These are phyloP conservation scores for Beta vulgaris DNA, from an alignment of 148 eudicot species.

Conservation along the genomic window DNA sequence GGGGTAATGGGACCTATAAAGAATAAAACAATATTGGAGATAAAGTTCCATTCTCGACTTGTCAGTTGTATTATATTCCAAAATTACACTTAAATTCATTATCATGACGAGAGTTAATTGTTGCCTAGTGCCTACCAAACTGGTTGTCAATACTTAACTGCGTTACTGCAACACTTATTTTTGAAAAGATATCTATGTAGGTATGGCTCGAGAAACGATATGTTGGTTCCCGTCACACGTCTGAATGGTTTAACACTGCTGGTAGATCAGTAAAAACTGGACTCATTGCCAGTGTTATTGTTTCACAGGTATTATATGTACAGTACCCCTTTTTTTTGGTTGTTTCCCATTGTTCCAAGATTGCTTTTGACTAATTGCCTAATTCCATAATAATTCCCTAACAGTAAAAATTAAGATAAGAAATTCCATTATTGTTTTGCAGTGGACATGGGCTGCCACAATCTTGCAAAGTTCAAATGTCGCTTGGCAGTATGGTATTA, in stretches of 20 bases:
- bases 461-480: constrained; percentile 94
- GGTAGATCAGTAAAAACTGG: constrained; percentile 96
- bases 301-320: constrained; percentile 77
- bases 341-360: no score
- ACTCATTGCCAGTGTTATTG: constrained; percentile 91
- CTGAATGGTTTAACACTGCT: constrained; percentile 98
- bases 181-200: no score
- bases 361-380: not conserved
- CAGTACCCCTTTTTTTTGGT: no score
- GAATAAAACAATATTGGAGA: no score
- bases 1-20: no score
- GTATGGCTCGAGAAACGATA: constrained; percentile 94
- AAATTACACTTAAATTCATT: no score
- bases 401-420: not conserved
- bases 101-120: no score
- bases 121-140: no score
- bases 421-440: constrained; percentile 9
- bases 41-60: no score
- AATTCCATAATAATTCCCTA: not conserved
- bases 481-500: constrained; percentile 94
- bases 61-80: no score
- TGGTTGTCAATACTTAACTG: no score
- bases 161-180: no score
- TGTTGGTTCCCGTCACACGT: constrained; percentile 78
- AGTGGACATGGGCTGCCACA: constrained; percentile 99